Conservation (phyloP, 805 yeast species). For the Tetrapisispora taiwanensis region DNA sequence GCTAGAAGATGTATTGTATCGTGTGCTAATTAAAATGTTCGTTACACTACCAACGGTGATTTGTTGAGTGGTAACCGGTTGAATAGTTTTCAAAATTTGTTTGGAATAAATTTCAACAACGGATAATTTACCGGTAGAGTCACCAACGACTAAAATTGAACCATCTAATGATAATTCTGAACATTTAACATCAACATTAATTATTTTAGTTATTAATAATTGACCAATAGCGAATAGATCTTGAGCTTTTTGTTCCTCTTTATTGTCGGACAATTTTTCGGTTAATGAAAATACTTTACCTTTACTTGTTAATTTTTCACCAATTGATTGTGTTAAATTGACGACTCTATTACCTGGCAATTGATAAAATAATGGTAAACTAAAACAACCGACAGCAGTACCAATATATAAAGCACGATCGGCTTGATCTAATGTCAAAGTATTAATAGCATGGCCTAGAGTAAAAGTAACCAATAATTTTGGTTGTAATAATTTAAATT, state of each 20-base stretch:
- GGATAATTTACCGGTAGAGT: slow-evolving; percentile 54
- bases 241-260: slow-evolving; percentile 6
- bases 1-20: background rate
- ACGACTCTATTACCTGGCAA: slow-evolving; percentile 32
- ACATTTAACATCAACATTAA: slow-evolving; percentile 36
- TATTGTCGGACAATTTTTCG: slow-evolving; percentile 33
- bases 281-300: slow-evolving; percentile 37
- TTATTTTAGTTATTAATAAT: slow-evolving; percentile 16
- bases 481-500: slow-evolving; percentile 5
- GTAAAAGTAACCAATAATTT: slow-evolving; percentile 60
- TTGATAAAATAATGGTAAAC: slow-evolving; percentile 24
- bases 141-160: slow-evolving; percentile 62
- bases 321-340: slow-evolving; percentile 38
- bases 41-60: slow-evolving; percentile 20
- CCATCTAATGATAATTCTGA: slow-evolving; percentile 66
- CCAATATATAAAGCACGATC: slow-evolving; percentile 70
- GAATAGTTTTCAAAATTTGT: slow-evolving; percentile 52
- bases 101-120: slow-evolving; percentile 61
- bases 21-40: slow-evolving; percentile 13
- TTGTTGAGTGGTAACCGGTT: slow-evolving; percentile 21
- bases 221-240: slow-evolving; percentile 21
- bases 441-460: slow-evolving; percentile 45
- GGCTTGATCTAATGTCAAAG: slow-evolving; percentile 66
- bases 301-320: slow-evolving; percentile 33
- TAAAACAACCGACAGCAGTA: slow-evolving; percentile 41